Conservation (phyloP, 2,329 filamentous ascomycete genomes). For the Pyricularia pennisetigena region DNA sequence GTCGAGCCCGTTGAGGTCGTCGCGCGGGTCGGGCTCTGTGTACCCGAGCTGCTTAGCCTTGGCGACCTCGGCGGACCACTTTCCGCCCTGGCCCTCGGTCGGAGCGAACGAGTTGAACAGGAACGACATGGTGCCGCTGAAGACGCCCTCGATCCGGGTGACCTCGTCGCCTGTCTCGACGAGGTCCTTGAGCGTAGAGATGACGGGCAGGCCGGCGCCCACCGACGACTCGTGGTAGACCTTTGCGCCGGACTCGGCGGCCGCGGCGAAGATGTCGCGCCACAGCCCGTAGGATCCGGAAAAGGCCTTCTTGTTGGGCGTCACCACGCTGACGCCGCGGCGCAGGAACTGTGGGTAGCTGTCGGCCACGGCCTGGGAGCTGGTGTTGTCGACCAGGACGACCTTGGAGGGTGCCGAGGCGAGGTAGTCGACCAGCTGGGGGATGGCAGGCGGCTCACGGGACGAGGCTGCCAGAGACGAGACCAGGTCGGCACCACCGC, state of each 20-base stretch:
- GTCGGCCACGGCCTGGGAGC: conserved; percentile 75
- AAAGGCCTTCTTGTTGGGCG: conserved; percentile 98
- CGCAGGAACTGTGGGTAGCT: conserved; percentile 73
- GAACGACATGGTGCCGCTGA: conserved; percentile 96
- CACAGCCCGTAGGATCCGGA: conserved; percentile 72
- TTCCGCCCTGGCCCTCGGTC: conserved; percentile 54
- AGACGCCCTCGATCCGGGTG: conserved; percentile 89
- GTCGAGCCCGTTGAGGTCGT: conserved; percentile 80
- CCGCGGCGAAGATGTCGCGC: conserved; percentile 74
- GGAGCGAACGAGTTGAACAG: conserved; percentile 97
- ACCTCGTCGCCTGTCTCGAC: conserved; percentile 88
- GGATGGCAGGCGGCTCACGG: conserved; percentile 54
- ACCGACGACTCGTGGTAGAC: conserved; percentile 95
- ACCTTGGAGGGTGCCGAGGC: conserved; percentile 66
- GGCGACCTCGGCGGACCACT: conserved; percentile 85
- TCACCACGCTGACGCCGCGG: conserved; percentile 81
- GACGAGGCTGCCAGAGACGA: conserved; percentile 54
- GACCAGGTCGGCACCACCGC: conserved; percentile 26
- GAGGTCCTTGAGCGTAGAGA: conserved; percentile 90
- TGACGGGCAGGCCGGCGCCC: conserved; percentile 84
- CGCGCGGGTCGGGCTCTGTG: conserved; percentile 78
- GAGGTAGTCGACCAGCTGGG: conserved; percentile 70
- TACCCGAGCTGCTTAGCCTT: conserved; percentile 91
- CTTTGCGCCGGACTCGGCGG: conserved; percentile 61
- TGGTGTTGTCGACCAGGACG: conserved; percentile 92